Base-by-base conservation (phyloP, 805 yeast species). In the Cyberlindnera mississippiensis region DNA sequence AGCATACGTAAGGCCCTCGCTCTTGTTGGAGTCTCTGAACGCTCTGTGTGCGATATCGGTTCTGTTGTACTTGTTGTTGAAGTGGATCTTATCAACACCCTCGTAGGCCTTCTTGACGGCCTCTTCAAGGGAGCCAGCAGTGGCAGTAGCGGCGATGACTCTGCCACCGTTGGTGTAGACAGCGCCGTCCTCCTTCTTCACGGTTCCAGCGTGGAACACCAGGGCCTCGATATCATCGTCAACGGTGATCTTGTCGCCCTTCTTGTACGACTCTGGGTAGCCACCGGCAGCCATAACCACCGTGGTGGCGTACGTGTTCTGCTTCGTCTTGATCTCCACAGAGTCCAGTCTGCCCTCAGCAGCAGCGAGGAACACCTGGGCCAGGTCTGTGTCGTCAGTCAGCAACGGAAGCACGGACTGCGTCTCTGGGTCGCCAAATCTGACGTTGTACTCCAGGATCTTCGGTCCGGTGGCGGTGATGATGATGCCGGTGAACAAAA, bases 341-440 rank as follows among this genome's bases (percentile, higher is more conserved):
- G 96, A 76, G 60, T 93, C 99, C 51, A 93, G 76, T 64, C 98
- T 76, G 65, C 85, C 95, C 63, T 91, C 96, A 34, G 93, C 96
- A 51, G 95, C 83, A 35, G 98, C 99, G 41, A 91, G 66, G 76
- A 95, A 78, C 35, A 93, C 80, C 64, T 90, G 88, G 35, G 96
- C 93, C 58, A 93, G 73, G 66, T 93, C 99, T n/a, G 96, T 82
- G 41, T 81, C 84, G 32, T 79, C 77, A 35, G 86, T 69, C 49
- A 93, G 69, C 58, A 93, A 73, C 16, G 97, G 96, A 59, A 93
- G 71, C 18, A 93, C 96, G 3, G 97, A 86, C 71, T 93, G 99
- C 28, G 98, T 93, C 69, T 93, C 99, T 52, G 99, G 99, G 64
- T 93, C 99, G 49, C 99, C 99, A 55, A 93, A 95, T 67, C 99